phyloP scores from a whole-genome alignment of 306 rosid genomes.

The Bauhinia variegata region DNA sequence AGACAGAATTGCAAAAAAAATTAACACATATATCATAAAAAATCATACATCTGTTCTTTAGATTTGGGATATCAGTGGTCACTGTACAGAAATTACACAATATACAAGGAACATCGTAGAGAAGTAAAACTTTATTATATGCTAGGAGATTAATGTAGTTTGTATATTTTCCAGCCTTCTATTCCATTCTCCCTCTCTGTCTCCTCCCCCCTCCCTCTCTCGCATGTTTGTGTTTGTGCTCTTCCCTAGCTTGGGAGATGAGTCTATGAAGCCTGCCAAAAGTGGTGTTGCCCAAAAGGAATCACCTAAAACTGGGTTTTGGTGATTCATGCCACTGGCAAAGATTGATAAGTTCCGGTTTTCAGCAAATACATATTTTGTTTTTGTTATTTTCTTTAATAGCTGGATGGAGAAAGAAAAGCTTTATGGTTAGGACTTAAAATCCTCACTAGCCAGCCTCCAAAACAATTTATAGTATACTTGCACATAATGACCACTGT shows the following conservation, averaged over 20 bases:
- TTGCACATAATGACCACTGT: neutral
- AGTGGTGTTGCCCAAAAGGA: neutral
- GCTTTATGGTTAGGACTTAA: neutral
- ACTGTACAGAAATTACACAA: neutral
- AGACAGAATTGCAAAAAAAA: no score
- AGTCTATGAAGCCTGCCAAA: neutral
- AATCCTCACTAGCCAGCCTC: neutral
- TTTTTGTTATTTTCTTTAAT: neutral
- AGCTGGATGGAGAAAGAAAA: neutral
- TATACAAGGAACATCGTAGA: neutral
- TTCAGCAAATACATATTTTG: slow-evolving; percentile 2
- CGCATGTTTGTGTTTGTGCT: neutral
- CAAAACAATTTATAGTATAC: neutral
- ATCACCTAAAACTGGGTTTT: neutral
- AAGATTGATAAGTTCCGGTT: neutral
- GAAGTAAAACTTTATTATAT: no score
- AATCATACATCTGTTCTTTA: no score
- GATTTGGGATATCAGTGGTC: no score
- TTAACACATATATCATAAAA: no score
- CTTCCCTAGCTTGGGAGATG: neutral
- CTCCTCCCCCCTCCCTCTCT: neutral
- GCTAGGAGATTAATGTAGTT: neutral
- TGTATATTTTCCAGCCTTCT: neutral
- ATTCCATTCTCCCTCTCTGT: neutral
- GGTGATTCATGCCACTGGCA: no score